Evolutionary conservation across 2,329 filamentous ascomycete genomes (phyloP).

Genomic region (Pseudogymnoascus sp.): DNA sequence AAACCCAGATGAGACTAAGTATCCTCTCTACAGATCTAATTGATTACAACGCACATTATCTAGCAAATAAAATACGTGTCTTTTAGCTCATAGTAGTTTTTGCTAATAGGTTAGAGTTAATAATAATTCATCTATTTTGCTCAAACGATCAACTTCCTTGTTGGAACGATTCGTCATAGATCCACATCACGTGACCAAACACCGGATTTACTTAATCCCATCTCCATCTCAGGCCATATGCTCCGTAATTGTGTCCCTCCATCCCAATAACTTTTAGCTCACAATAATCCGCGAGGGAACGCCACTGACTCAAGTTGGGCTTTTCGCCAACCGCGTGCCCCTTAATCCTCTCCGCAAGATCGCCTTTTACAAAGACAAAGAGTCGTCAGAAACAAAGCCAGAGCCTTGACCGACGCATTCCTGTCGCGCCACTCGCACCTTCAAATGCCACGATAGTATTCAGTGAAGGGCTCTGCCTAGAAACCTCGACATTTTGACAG

Average conservation of each 20-base stretch:
- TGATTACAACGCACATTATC: neutral
- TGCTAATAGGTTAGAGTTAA: neutral
- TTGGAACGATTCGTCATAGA: neutral
- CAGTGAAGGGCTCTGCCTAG: slow-evolving; percentile 10
- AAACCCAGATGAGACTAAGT: neutral
- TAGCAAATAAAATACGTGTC: neutral
- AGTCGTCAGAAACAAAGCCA: neutral
- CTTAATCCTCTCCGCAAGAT: neutral
- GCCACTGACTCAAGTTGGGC: neutral
- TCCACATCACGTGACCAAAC: neutral
- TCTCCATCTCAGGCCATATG: neutral
- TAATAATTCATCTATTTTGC: neutral
- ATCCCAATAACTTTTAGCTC: slow-evolving; percentile 3
- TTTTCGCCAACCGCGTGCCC: neutral
- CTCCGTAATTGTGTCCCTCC: slow-evolving; percentile 4
- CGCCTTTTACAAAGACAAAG: neutral
- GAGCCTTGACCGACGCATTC: slow-evolving; percentile 8
- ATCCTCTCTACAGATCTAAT: neutral
- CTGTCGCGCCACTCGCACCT: slow-evolving; percentile 1
- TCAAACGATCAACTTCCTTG: neutral
- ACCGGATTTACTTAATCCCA: slow-evolving; percentile 5
- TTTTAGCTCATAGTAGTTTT: neutral
- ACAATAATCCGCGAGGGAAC: neutral
- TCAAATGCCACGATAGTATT: slow-evolving; percentile 6
- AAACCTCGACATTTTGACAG: slow-evolving; percentile 8